These are phyloP conservation scores for Chiua virens DNA, from an alignment of 768 basidiomycete genomes.

Conservation along the genomic window DNA sequence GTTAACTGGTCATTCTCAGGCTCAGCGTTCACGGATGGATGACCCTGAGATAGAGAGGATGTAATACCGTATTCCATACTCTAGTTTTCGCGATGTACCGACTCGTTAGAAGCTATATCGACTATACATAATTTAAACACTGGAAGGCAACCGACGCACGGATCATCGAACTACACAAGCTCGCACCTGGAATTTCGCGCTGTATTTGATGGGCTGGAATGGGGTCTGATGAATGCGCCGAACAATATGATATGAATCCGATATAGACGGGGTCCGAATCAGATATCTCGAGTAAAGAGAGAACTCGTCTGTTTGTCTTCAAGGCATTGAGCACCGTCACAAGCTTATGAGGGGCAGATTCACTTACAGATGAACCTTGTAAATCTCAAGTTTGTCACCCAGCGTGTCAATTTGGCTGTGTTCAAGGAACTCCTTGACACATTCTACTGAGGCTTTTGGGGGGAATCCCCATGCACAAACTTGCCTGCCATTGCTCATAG, in stretches of 20 bases:
- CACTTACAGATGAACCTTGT: slow-evolving; percentile 53
- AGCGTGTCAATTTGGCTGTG: slow-evolving; percentile 44
- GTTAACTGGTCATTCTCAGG: slow-evolving; percentile 35
- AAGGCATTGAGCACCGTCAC: slow-evolving; percentile 5
- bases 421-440: slow-evolving; percentile 42
- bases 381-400: slow-evolving; percentile 43
- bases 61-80: slow-evolving; percentile 39
- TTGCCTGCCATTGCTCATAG: slow-evolving; percentile 48
- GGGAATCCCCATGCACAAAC: slow-evolving; percentile 68
- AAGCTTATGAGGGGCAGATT: not conserved
- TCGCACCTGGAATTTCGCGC: slow-evolving; percentile 42
- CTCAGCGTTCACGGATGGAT: slow-evolving; percentile 60
- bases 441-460: slow-evolving; percentile 37
- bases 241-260: slow-evolving; percentile 71
- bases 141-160: not conserved
- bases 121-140: slow-evolving; percentile 12
- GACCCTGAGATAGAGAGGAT: slow-evolving; percentile 69
- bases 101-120: slow-evolving; percentile 16
- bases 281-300: slow-evolving; percentile 51
- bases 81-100: slow-evolving; percentile 22
- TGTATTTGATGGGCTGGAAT: slow-evolving; percentile 37
- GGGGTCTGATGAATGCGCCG: slow-evolving; percentile 61
- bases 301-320: slow-evolving; percentile 40
- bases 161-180: slow-evolving; percentile 52
- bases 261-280: slow-evolving; percentile 52